These are phyloP conservation scores for Trebouxia sp. DNA, from an alignment of 139 green algal species.

Conservation along the genomic window DNA sequence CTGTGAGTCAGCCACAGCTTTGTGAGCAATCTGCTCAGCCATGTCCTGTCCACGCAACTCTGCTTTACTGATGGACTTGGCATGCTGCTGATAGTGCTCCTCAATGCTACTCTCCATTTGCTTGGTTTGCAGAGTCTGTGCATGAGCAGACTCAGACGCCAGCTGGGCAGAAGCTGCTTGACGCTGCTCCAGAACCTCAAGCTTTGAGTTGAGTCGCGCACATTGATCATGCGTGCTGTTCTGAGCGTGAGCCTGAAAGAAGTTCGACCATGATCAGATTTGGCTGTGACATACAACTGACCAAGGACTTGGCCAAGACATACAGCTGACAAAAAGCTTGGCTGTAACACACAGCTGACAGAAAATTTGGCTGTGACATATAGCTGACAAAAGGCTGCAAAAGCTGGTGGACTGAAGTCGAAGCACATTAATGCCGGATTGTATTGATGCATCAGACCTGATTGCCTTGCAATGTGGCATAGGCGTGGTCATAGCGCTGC, in stretches of 20 bases:
- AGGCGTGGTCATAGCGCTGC: slow-evolving; percentile 4
- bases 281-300: neutral
- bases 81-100: neutral
- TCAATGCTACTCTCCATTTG: neutral
- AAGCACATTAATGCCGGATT: too few relatives aligned
- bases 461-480: neutral
- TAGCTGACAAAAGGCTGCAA: neutral
- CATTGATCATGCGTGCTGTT: neutral
- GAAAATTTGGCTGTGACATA: neutral
- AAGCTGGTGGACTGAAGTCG: neutral
- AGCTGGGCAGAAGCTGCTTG: neutral
- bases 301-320: too few relatives aligned
- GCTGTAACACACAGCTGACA: neutral
- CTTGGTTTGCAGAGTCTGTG: slow-evolving; percentile 1
- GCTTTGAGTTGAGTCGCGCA: neutral
- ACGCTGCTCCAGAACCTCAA: neutral
- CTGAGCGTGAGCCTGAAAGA: neutral
- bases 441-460: too few relatives aligned
- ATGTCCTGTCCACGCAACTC: neutral
- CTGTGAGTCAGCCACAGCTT: neutral
- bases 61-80: neutral
- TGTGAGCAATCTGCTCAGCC: slow-evolving; percentile 4
- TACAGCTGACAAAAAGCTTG: neutral
- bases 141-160: neutral
- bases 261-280: too few relatives aligned